Percentiles rank a stretch among this genome's conserved stretches.
Evolutionary conservation across 345 rosid species (phyloP).

Genomic region (Anacardium occidentale): DNA sequence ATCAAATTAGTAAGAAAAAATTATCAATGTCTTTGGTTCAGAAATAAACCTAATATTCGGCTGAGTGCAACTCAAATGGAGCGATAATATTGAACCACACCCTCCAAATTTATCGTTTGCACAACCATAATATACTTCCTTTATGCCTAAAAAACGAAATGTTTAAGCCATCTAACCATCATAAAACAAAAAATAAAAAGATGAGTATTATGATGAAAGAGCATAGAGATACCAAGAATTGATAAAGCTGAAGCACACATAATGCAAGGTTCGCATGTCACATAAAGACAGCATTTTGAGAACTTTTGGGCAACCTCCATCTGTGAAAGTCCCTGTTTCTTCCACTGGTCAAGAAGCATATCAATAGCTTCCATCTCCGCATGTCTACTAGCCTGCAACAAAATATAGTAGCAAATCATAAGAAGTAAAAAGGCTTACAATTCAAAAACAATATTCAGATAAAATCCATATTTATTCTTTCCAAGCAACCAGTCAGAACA

Average conservation of each 20-base stretch:
- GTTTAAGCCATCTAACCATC: background rate
- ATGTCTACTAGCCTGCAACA: constrained; percentile 63
- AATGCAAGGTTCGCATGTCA: constrained; percentile 90
- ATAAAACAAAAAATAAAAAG: background rate
- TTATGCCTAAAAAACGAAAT: constrained; percentile 38
- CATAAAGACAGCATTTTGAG: constrained; percentile 62
- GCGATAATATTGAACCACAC: constrained; percentile 69
- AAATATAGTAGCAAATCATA: background rate
- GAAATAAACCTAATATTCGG: constrained; percentile 28
- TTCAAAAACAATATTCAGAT: background rate
- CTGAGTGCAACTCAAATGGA: constrained; percentile 48
- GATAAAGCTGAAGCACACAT: constrained; percentile 93
- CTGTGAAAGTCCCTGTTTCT: constrained; percentile 45
- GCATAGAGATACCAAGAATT: constrained; percentile 49
- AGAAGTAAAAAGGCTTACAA: background rate
- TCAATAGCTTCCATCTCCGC: constrained; percentile 96
- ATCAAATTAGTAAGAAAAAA: background rate
- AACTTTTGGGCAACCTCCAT: constrained; percentile 60
- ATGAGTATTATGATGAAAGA: background rate
- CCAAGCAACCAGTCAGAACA: background rate
- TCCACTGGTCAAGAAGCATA: constrained; percentile 66
- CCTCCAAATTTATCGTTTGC: constrained; percentile 89
- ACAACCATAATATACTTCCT: constrained; percentile 74
- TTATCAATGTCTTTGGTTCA: background rate
- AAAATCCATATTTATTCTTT: background rate